These are phyloP conservation scores for Penicillium longicatenatum DNA, from an alignment of 495 filamentous ascomycete species.

Conservation along the genomic window DNA sequence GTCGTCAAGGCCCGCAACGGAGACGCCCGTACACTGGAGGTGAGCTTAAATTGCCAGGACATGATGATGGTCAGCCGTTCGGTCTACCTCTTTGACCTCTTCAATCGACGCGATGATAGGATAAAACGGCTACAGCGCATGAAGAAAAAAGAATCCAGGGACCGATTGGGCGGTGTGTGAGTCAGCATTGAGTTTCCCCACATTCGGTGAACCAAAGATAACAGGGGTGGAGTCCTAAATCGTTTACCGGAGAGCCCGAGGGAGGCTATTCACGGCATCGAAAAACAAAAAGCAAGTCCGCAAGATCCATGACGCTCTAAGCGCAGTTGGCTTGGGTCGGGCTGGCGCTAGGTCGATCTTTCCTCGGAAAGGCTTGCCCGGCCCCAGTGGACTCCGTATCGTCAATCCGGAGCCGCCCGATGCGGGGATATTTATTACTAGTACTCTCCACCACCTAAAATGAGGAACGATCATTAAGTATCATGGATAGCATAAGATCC, in stretches of 20 bases:
- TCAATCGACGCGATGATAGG: background rate
- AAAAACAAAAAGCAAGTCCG: constrained; percentile 32
- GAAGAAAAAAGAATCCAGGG: constrained; percentile 2
- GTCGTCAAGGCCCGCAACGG: constrained; percentile 35
- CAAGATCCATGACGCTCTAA: background rate
- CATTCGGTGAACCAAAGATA: constrained; percentile 7
- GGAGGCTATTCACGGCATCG: background rate
- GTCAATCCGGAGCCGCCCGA: constrained; percentile 23
- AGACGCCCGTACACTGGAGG: constrained; percentile 36
- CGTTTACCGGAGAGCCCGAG: background rate
- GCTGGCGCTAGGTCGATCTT: constrained; percentile 4
- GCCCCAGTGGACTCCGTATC: constrained; percentile 3
- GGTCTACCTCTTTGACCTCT: background rate
- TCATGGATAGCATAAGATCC: background rate
- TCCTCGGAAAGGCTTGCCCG: constrained; percentile 3
- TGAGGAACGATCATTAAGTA: background rate
- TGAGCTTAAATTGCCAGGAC: constrained; percentile 42
- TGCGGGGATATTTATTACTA: constrained; percentile 13
- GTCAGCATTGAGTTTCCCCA: constrained; percentile 1
- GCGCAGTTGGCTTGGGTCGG: constrained; percentile 1
- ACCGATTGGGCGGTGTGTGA: constrained; percentile 10
- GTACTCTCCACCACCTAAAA: background rate
- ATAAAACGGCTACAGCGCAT: constrained; percentile 1
- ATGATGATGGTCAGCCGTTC: constrained; percentile 19
- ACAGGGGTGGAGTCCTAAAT: background rate